These are phyloP conservation scores for Penicillium sp. DNA, from an alignment of 2,329 filamentous ascomycete species.

Conservation along the genomic window DNA sequence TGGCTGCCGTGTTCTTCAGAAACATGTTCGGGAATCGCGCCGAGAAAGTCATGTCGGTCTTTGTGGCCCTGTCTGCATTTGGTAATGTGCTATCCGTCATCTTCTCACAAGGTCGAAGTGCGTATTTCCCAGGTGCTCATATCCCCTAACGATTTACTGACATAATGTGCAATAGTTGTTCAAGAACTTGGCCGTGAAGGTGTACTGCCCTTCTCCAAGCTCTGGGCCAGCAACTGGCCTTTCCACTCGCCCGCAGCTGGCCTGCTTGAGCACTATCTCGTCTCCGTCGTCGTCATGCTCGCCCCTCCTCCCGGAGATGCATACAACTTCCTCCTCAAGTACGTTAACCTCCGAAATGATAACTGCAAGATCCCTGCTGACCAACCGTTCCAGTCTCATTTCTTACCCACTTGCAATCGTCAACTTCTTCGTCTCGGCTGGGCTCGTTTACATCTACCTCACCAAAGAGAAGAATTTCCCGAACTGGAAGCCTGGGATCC, in stretches of 20 bases:
- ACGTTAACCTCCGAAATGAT: slow-evolving; percentile 14
- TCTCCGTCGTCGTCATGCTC: slow-evolving; percentile 62
- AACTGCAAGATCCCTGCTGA: slow-evolving; percentile 1
- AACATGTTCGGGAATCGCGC: slow-evolving; percentile 57
- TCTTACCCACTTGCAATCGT: slow-evolving; percentile 46
- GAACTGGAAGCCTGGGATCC: slow-evolving; percentile 50
- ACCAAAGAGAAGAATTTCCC: slow-evolving; percentile 38
- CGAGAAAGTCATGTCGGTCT: slow-evolving; percentile 56
- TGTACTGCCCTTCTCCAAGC: slow-evolving; percentile 60
- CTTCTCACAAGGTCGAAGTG: slow-evolving; percentile 46
- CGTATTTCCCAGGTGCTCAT: slow-evolving; percentile 7
- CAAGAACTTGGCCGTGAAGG: slow-evolving; percentile 67
- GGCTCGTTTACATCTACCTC: slow-evolving; percentile 48
- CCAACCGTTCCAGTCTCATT: slow-evolving; percentile 29
- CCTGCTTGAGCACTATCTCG: slow-evolving; percentile 61
- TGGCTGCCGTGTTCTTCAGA: slow-evolving; percentile 57
- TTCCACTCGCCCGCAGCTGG: slow-evolving; percentile 61
- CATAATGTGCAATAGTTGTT: slow-evolving; percentile 28
- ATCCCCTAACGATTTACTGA: background rate
- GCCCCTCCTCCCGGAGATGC: slow-evolving; percentile 65
- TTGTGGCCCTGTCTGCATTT: slow-evolving; percentile 59
- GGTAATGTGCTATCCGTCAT: slow-evolving; percentile 59
- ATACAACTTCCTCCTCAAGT: slow-evolving; percentile 59
- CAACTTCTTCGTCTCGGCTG: slow-evolving; percentile 51
- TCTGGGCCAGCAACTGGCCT: slow-evolving; percentile 67